phyloP scores from a whole-genome alignment of 2,329 filamentous ascomycete species.

The Fusarium keratoplasticum region DNA sequence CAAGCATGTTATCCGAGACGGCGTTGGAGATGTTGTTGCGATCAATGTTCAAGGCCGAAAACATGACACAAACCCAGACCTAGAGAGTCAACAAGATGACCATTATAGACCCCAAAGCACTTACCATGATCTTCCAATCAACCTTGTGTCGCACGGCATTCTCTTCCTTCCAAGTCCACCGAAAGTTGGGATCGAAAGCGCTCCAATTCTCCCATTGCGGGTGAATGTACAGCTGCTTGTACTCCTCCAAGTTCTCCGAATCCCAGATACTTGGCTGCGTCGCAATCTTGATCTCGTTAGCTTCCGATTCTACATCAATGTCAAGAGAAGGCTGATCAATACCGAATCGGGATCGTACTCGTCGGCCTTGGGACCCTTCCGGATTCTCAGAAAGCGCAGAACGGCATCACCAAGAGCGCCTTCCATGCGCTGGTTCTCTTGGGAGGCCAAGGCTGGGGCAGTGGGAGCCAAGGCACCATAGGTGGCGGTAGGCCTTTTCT shows the following conservation, averaged over 20 bases:
- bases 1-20: slow-evolving; percentile 52
- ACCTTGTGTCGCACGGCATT: slow-evolving; percentile 48
- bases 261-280: slow-evolving; percentile 54
- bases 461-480: not conserved
- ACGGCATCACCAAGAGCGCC: slow-evolving; percentile 48
- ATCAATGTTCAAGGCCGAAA: slow-evolving; percentile 51
- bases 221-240: slow-evolving; percentile 50
- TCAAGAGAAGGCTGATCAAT: not conserved
- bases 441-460: slow-evolving; percentile 40
- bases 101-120: not conserved
- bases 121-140: slow-evolving; percentile 54
- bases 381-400: slow-evolving; percentile 48
- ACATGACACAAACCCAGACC: slow-evolving; percentile 43
- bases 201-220: slow-evolving; percentile 51
- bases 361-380: slow-evolving; percentile 45
- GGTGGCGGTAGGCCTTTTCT: not conserved
- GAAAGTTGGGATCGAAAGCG: slow-evolving; percentile 49
- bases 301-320: not conserved
- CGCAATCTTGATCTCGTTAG: slow-evolving; percentile 44
- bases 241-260: slow-evolving; percentile 50
- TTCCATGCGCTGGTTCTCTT: slow-evolving; percentile 46
- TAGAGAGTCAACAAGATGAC: slow-evolving; percentile 1
- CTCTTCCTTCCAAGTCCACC: slow-evolving; percentile 52
- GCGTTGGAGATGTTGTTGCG: slow-evolving; percentile 52
- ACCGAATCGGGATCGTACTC: slow-evolving; percentile 42